phyloP scores from a whole-genome alignment of 2,329 filamentous ascomycete genomes.

The Pleurostoma richardsiae region DNA sequence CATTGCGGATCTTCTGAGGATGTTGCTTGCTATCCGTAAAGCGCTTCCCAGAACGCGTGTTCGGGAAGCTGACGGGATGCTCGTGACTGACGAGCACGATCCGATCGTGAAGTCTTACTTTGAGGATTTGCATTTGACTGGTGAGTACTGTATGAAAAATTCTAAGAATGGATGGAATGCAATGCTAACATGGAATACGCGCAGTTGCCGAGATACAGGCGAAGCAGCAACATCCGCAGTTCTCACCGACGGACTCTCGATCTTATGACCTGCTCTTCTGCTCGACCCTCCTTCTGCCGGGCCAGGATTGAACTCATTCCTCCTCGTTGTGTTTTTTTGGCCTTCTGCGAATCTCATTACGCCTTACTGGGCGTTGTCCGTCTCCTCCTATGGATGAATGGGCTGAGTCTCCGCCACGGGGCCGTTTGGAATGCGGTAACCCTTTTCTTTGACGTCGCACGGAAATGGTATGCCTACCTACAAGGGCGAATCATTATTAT shows the following conservation, averaged over 20 bases:
- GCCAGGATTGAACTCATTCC: background rate
- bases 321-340: too few species aligned
- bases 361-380: too few species aligned
- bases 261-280: conserved; percentile 41
- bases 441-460: too few species aligned
- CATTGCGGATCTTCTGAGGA: conserved; percentile 53
- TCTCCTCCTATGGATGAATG: too few species aligned
- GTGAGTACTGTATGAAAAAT: conserved; percentile 34
- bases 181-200: conserved; percentile 6
- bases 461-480: too few species aligned
- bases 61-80: conserved; percentile 39
- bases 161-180: background rate
- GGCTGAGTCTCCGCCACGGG: too few species aligned
- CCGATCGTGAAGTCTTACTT: conserved; percentile 46
- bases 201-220: conserved; percentile 32
- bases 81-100: conserved; percentile 42
- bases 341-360: too few species aligned
- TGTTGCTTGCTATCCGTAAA: conserved; percentile 57
- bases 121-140: conserved; percentile 48
- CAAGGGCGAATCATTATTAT: too few species aligned
- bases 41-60: conserved; percentile 48
- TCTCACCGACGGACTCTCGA: conserved; percentile 42
- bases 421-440: too few species aligned
- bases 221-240: conserved; percentile 46
- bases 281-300: conserved; percentile 32